These are phyloP conservation scores for Trypanosoma avium DNA, from an alignment of 208 protist genomes.

Conservation along the genomic window DNA sequence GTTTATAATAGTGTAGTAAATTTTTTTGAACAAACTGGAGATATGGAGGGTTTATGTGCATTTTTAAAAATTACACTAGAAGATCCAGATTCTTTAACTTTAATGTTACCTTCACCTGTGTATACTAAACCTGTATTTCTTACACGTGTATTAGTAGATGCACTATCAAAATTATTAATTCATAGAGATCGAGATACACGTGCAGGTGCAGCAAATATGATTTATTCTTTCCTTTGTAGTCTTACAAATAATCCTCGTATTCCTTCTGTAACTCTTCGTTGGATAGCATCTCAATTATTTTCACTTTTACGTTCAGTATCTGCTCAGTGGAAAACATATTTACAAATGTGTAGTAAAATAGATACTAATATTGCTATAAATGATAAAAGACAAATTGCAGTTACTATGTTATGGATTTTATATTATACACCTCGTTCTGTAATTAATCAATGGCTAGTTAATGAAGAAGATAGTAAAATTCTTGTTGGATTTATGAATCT, in stretches of 20 bases:
- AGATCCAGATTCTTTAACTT: slow-evolving; percentile 48
- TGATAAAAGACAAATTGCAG: slow-evolving; percentile 69
- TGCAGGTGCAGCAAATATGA: slow-evolving; percentile 35
- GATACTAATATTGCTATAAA: slow-evolving; percentile 29
- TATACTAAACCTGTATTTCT: slow-evolving; percentile 63
- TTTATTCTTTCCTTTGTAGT: slow-evolving; percentile 69
- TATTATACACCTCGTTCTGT: slow-evolving; percentile 62
- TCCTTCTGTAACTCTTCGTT: slow-evolving; percentile 47
- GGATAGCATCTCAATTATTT: slow-evolving; percentile 79
- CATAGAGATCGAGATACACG: slow-evolving; percentile 61
- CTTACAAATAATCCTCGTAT: slow-evolving; percentile 66
- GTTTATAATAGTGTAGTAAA: slow-evolving; percentile 48
- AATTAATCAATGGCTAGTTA: slow-evolving; percentile 51
- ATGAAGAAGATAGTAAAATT: slow-evolving; percentile 42
- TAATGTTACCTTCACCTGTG: slow-evolving; percentile 61
- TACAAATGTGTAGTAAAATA: slow-evolving; percentile 53
- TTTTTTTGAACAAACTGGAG: slow-evolving; percentile 63
- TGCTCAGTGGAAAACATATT: slow-evolving; percentile 65
- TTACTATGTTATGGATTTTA: slow-evolving; percentile 75
- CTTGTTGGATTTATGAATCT: slow-evolving; percentile 74
- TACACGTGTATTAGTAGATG: slow-evolving; percentile 55
- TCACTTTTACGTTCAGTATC: slow-evolving; percentile 45
- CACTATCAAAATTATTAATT: slow-evolving; percentile 55
- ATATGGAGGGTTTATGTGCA: slow-evolving; percentile 55
- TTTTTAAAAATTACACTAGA: slow-evolving; percentile 77